These are phyloP conservation scores for Pseudozyma thailandica DNA, from an alignment of 1,284 basidiomycete genomes.

Conservation along the genomic window DNA sequence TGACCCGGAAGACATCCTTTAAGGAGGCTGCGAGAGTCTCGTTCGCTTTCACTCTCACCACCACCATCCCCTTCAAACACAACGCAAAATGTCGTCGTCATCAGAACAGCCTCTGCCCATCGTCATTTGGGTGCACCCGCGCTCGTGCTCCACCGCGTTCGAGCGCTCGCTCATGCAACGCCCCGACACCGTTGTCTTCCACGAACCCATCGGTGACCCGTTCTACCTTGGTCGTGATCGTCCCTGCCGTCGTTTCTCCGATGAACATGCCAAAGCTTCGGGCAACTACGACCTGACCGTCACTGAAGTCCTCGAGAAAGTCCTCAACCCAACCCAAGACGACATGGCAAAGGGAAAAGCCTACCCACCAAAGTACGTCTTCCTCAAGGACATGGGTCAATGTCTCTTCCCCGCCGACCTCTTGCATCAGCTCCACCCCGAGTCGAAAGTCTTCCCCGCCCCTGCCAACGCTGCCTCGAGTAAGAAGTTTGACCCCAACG, in stretches of 20 bases:
- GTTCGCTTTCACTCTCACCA: neutral
- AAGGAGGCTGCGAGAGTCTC: no score
- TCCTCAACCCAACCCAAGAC: constrained; percentile 40
- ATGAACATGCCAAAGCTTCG: constrained; percentile 43
- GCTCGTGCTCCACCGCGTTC: constrained; percentile 60
- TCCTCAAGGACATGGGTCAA: constrained; percentile 66
- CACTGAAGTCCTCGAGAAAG: constrained; percentile 44
- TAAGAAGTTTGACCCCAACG: constrained; percentile 22
- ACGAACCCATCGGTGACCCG: constrained; percentile 62
- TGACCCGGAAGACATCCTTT: no score
- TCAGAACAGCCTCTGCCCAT: constrained; percentile 43
- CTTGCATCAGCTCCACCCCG: constrained; percentile 54
- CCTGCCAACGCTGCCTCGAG: constrained; percentile 2
- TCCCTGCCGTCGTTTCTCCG: constrained; percentile 53
- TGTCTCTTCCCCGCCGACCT: constrained; percentile 54
- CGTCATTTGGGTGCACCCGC: constrained; percentile 60
- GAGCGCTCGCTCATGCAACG: constrained; percentile 63
- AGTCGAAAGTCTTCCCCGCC: constrained; percentile 56
- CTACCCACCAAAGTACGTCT: constrained; percentile 53
- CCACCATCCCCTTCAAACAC: neutral
- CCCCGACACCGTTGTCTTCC: constrained; percentile 56
- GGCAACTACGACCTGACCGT: constrained; percentile 52
- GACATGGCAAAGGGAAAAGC: constrained; percentile 35
- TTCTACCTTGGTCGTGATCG: constrained; percentile 57
- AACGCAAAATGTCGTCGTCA: constrained; percentile 18